Conservation (phyloP, 129 eudicot species). For the Pulicaria dysenterica region DNA sequence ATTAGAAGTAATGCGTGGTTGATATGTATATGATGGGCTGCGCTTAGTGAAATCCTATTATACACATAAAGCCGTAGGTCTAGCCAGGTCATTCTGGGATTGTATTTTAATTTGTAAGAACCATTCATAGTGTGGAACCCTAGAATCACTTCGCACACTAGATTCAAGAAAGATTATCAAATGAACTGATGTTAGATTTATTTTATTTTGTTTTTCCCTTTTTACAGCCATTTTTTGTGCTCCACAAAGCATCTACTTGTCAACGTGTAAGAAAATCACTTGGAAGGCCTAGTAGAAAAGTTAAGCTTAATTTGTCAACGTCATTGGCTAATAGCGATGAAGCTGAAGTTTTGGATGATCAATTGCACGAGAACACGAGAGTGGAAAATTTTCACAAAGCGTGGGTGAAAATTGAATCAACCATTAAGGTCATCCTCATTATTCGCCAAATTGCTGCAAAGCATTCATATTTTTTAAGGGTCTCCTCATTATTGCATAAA, state of each 20-base stretch:
- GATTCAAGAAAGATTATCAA: not conserved
- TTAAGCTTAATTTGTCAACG: constrained; percentile 50
- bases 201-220: not conserved
- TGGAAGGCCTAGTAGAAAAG: constrained; percentile 47
- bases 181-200: not conserved
- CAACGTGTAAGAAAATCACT: constrained; percentile 37
- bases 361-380: constrained; percentile 36
- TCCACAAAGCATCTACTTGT: constrained; percentile 58
- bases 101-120: not conserved
- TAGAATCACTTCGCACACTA: not conserved
- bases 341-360: constrained; percentile 21
- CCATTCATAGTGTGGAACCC: constrained; percentile 1
- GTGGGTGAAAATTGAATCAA: constrained; percentile 61
- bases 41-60: not conserved
- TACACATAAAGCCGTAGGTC: constrained; percentile 4
- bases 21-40: not conserved
- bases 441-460: too few species aligned
- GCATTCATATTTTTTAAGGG: too few species aligned
- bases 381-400: constrained; percentile 44
- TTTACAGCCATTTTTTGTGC: constrained; percentile 72
- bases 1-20: not conserved
- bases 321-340: constrained; percentile 33
- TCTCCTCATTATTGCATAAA: too few species aligned
- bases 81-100: not conserved
- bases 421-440: constrained; percentile 49